Evolutionary conservation across 257 asterid species (phyloP), one percentile per base, ranked within the genome.

Genomic region (Petunia axillaris): DNA sequence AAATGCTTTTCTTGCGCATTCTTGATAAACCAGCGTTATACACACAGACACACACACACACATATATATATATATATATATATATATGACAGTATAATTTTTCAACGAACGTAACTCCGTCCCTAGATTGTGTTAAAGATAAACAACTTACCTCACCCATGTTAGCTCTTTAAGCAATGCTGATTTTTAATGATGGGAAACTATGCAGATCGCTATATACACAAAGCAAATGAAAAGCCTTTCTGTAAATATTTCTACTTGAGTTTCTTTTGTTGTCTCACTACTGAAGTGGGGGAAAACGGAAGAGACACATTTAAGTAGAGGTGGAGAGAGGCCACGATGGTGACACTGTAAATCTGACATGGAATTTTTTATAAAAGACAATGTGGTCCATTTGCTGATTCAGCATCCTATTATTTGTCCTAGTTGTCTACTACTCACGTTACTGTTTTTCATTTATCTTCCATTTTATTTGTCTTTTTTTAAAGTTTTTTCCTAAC

Each of bases 391-490:
- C 50, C 80, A 58, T 57, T 9, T 77, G 88, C 88, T 86, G 91
- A 85, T 54, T 83, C 90, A 86, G 82, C 88, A 60, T 70, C 75
- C 79, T 60, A 81, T 86, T 59, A 54, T 77, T 62, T 9, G 55
- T 52, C 55, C 55, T 52, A 9, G 15, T 52, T 52, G 55, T 52
- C 55, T 0, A 52, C 55, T 52, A 52, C 4, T 52, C 10, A 52
- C 15, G 13, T 52, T 9, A 52, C 55, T 50, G 11, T 50, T 50
- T 48, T 25, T 10, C 53, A 5, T 48, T 6, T 48, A 48, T 48
- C 53, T 48, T 10, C 8, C 52, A 46, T 46, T 46, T 46, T 5
- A 8, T 4, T 5, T 46, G 52, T 1, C 52, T 7, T 46, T 46
- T 46, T 0, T 46, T 5, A 46, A 46, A 46, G 52, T 1, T 46